phyloP scores from a whole-genome alignment of 176 grass and related monocot species.

The Alloteropsis semialata region DNA sequence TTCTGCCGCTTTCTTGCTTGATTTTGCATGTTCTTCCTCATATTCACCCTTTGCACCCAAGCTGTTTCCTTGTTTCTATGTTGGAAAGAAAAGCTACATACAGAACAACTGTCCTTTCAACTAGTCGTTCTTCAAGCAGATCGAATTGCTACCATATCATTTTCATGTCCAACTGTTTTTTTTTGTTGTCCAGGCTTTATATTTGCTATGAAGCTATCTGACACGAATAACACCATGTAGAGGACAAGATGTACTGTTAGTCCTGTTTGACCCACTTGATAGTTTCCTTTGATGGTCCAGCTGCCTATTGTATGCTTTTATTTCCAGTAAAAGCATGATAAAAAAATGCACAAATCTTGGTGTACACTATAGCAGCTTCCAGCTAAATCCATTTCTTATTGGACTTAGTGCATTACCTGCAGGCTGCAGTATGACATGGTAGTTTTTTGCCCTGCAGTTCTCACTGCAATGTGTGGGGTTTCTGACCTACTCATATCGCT shows the following conservation, averaged over 20 bases:
- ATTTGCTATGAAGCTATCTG: neutral
- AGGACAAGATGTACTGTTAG: neutral
- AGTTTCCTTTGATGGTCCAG: neutral
- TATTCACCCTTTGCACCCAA: neutral
- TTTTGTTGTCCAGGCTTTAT: slow-evolving; percentile 14
- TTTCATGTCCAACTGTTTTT: neutral
- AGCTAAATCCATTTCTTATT: neutral
- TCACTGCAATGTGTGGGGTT: neutral
- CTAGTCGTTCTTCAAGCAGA: neutral
- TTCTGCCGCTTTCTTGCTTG: neutral
- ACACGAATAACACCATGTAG: neutral
- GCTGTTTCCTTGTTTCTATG: neutral
- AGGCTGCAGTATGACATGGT: neutral
- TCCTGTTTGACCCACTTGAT: neutral
- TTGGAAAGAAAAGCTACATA: neutral
- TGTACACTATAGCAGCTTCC: neutral
- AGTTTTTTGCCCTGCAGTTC: neutral
- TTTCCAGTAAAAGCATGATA: neutral
- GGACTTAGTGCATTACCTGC: neutral
- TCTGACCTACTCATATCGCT: neutral
- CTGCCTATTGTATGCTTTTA: neutral
- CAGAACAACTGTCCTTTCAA: neutral
- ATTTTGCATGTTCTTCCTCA: neutral
- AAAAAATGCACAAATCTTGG: neutral
- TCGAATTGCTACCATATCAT: neutral